Conservation (phyloP, 2,329 filamentous ascomycete genomes). For the Verruconis gallopava region DNA sequence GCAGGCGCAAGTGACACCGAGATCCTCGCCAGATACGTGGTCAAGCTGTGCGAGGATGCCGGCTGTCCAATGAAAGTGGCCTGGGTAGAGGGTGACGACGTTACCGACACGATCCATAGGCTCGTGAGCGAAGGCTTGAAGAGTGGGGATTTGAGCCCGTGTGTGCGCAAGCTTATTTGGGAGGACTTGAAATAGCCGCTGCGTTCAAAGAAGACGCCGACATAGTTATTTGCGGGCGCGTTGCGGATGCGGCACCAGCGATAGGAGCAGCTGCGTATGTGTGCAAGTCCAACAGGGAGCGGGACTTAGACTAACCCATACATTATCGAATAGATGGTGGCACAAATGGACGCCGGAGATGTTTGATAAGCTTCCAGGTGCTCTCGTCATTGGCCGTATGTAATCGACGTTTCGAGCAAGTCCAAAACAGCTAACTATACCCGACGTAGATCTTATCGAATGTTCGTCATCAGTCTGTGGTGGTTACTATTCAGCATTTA, state of each 20-base stretch:
- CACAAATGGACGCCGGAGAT: conserved; percentile 29
- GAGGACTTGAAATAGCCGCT: conserved; percentile 26
- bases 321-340: conserved; percentile 30
- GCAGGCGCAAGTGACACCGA: conserved; percentile 7
- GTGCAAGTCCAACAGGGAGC: too few species aligned
- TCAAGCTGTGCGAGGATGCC: conserved; percentile 3
- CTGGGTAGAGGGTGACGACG: conserved; percentile 12
- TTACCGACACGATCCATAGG: conserved; percentile 11
- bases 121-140: conserved; percentile 15
- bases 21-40: conserved; percentile 4
- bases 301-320: too few species aligned
- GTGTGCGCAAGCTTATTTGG: conserved; percentile 19
- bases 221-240: conserved; percentile 26
- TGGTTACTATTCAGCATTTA: conserved; percentile 33
- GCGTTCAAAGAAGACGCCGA: conserved; percentile 26
- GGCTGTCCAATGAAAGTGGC: conserved; percentile 2
- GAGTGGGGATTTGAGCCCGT: conserved; percentile 13
- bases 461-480: conserved; percentile 25
- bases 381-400: conserved; percentile 21
- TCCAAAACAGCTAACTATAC: too few species aligned
- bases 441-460: conserved; percentile 31
- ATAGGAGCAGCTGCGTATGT: conserved; percentile 22
- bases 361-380: conserved; percentile 27
- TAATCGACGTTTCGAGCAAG: too few species aligned
- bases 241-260: conserved; percentile 27